Percentiles rank a stretch among this genome's conserved stretches.
Evolutionary conservation across 805 yeast genomes (phyloP).

Genomic region (Metschnikowia dekortorum): DNA sequence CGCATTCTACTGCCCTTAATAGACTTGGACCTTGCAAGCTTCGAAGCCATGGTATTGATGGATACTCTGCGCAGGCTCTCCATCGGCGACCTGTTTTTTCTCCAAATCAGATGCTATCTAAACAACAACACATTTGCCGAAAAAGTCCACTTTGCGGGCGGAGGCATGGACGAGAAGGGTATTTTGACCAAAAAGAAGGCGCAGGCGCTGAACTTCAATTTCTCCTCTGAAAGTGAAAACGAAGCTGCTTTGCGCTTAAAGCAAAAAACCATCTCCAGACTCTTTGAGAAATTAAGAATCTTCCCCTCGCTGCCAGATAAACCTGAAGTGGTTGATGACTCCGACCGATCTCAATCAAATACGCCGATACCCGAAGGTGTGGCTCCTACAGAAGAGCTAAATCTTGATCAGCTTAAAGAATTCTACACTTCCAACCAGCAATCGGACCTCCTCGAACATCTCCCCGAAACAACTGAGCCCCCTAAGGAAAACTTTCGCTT

Average conservation of each 20-base stretch:
- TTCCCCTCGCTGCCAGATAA: slow-evolving; percentile 4
- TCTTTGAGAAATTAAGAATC: slow-evolving; percentile 51
- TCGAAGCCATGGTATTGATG: slow-evolving; percentile 55
- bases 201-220: slow-evolving; percentile 19
- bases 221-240: slow-evolving; percentile 44
- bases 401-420: slow-evolving; percentile 68
- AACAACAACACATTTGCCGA: slow-evolving; percentile 33
- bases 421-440: slow-evolving; percentile 72
- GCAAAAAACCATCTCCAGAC: slow-evolving; percentile 49
- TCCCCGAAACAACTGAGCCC: slow-evolving; percentile 62
- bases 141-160: slow-evolving; percentile 6
- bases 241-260: slow-evolving; percentile 50
- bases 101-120: slow-evolving; percentile 66
- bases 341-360: neutral
- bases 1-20: slow-evolving; percentile 60
- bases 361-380: slow-evolving; percentile 15
- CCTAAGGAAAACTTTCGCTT: slow-evolving; percentile 48
- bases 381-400: slow-evolving; percentile 39
- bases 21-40: slow-evolving; percentile 48
- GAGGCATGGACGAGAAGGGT: neutral
- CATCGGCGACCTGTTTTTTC: slow-evolving; percentile 71
- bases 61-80: slow-evolving; percentile 52
- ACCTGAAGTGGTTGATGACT: slow-evolving; percentile 15
- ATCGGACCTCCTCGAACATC: slow-evolving; percentile 46
- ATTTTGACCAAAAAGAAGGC: slow-evolving; percentile 8